Base-by-base conservation (phyloP, 352 stramenopile species). In the Thalassiosira mediterranea region DNA sequence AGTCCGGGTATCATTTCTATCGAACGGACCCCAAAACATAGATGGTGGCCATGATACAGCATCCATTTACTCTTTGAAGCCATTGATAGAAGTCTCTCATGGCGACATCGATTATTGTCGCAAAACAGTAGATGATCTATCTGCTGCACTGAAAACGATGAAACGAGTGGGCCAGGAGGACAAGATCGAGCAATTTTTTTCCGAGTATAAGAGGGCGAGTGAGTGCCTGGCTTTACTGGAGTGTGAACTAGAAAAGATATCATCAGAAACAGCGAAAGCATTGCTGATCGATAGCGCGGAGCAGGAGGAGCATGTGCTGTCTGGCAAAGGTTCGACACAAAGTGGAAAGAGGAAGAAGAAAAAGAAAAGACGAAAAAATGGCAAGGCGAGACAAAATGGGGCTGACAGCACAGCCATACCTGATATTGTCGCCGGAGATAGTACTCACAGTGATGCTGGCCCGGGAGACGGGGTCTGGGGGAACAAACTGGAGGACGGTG, bases 201-300 rank as follows among this genome's bases (percentile, higher is more conserved):
- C 49, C n/a, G 59, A 72, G 29, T 42, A 57, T 7, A 68, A 66
- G 49, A 56, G 72, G 28, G 47, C 70, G 15, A 32, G 25, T 23
- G 32, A 79, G 19, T 87, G 79, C 42, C 25, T 69, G 57, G 49
- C 31, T 32, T 34, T 87, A 10, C 32, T 87, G 31, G 64, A 79
- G 31, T 13, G 1, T 29, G 64, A 72, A 59, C 46, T 84, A 10
- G 51, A 63, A 34, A 59, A 49, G 49, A 59, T 73, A 60, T 59
- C 64, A 17, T 42, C 63, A 17, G 42, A 72, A 31, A 58, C 65
- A 34, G 34, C 57, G 1, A 44, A 54, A 23, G 49, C 65, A 10
- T 32, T 84, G n/a, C 42, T 78, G 49, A 56, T 47, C 21, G 63
- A 65, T 23, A 31, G 54, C 37, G 13, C 23, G 37, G 49, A 44